These are phyloP conservation scores for Dipteronia dyeriana DNA, from an alignment of 345 rosid species.

Conservation along the genomic window DNA sequence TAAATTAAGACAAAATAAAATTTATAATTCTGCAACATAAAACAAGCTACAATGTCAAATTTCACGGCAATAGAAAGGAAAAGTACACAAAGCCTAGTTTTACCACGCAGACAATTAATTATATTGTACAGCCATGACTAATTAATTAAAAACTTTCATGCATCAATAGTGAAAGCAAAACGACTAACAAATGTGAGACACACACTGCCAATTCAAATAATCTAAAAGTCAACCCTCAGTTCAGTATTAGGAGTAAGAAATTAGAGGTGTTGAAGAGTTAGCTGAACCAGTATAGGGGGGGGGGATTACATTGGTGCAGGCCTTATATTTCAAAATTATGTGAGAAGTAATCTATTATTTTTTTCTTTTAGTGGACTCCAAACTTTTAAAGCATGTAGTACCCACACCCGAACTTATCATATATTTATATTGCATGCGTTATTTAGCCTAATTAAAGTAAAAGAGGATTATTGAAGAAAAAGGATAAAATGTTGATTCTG, in stretches of 20 bases:
- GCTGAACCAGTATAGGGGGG: background rate
- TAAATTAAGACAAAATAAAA: background rate
- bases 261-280: background rate
- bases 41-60: background rate
- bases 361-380: background rate
- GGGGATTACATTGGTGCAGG: background rate
- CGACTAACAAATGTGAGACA: background rate
- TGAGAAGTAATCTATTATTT: background rate
- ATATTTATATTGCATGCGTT: background rate
- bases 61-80: background rate
- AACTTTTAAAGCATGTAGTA: background rate
- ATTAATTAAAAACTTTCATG: background rate
- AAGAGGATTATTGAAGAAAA: background rate
- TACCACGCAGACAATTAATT: background rate
- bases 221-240: background rate
- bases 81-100: no score
- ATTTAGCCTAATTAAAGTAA: background rate
- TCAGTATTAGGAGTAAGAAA: background rate
- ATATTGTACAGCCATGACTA: background rate
- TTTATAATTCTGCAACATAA: background rate
- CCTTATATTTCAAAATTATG: background rate
- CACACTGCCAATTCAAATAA: background rate
- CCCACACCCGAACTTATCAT: background rate
- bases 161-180: background rate
- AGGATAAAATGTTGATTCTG: background rate